phyloP scores from a whole-genome alignment of 2,329 filamentous ascomycete species.

The Epichloe scottii region DNA sequence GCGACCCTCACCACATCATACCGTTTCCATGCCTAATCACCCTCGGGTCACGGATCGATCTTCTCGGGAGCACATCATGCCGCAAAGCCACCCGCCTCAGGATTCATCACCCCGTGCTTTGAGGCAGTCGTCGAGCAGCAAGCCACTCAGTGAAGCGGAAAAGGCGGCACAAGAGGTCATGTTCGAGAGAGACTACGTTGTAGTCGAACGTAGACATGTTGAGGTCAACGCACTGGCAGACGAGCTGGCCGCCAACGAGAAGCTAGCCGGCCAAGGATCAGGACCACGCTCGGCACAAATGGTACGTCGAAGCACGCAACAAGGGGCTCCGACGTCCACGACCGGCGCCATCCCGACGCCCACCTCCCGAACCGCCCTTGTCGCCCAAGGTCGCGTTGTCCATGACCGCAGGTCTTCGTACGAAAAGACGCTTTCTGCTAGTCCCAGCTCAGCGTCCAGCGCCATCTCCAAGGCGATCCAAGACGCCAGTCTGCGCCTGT shows the following conservation, averaged over 20 bases:
- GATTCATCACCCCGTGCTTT: constrained; percentile 8
- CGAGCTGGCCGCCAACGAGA: constrained; percentile 76
- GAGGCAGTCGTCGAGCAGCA: constrained; percentile 13
- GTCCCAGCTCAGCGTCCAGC: constrained; percentile 64
- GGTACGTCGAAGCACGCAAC: constrained; percentile 65
- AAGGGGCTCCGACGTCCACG: constrained; percentile 55
- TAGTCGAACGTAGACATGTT: constrained; percentile 88
- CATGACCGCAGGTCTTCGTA: constrained; percentile 71
- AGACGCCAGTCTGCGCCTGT: constrained; percentile 68
- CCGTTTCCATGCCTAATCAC: constrained; percentile 36
- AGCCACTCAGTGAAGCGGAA: constrained; percentile 45
- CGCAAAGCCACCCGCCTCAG: constrained; percentile 16
- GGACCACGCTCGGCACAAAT: constrained; percentile 50
- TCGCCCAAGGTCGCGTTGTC: constrained; percentile 54
- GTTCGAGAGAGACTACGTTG: constrained; percentile 86
- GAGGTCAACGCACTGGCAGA: constrained; percentile 97
- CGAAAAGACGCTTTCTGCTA: constrained; percentile 59
- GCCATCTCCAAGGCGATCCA: constrained; percentile 92
- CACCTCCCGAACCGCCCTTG: constrained; percentile 60
- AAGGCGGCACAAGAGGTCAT: constrained; percentile 74
- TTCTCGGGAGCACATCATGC: constrained; percentile 19
- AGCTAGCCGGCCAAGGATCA: constrained; percentile 35
- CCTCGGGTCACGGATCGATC: constrained; percentile 17
- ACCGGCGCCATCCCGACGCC: constrained; percentile 58
- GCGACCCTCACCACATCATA: constrained; percentile 32